phyloP scores from a whole-genome alignment of 805 yeast species.

The Ogataea henricii region DNA sequence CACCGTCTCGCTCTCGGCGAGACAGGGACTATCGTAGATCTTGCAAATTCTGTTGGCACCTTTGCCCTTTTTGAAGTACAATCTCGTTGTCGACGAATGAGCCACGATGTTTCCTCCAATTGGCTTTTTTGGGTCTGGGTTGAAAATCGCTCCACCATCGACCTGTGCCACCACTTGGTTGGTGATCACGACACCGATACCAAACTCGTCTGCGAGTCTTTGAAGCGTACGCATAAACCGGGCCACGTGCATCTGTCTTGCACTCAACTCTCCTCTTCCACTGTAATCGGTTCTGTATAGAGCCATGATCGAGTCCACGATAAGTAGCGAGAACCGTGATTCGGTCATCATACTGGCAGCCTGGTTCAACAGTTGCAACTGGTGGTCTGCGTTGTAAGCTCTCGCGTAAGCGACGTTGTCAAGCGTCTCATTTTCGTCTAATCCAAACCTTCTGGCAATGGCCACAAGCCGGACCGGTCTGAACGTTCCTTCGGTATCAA shows the following conservation, averaged over 20 bases:
- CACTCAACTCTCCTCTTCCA: slow-evolving; percentile 94
- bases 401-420: slow-evolving; percentile 97
- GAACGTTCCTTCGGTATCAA: slow-evolving; percentile 97
- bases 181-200: slow-evolving; percentile 93
- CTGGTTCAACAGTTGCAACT: slow-evolving; percentile 76
- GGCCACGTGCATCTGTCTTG: slow-evolving; percentile 93
- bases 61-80: slow-evolving; percentile 85
- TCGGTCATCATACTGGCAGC: slow-evolving; percentile 98
- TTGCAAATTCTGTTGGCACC: slow-evolving; percentile 93
- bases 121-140: slow-evolving; percentile 97
- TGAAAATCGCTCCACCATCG: slow-evolving; percentile 82
- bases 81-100: slow-evolving; percentile 92
- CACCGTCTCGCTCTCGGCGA: slow-evolving; percentile 93
- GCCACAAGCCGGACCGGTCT: slow-evolving; percentile 88
- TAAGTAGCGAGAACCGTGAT: slow-evolving; percentile 82
- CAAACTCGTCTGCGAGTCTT: slow-evolving; percentile 94
- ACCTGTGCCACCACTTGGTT: slow-evolving; percentile 98
- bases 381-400: slow-evolving; percentile 97
- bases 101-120: slow-evolving; percentile 98
- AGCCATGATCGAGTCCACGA: slow-evolving; percentile 98
- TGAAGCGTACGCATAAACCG: slow-evolving; percentile 89
- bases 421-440: slow-evolving; percentile 90
- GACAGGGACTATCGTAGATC: slow-evolving; percentile 93
- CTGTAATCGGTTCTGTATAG: slow-evolving; percentile 90
- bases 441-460: slow-evolving; percentile 87